Conservation (phyloP, 1,139 yeast species). For the Hansenula lynferdii region DNA sequence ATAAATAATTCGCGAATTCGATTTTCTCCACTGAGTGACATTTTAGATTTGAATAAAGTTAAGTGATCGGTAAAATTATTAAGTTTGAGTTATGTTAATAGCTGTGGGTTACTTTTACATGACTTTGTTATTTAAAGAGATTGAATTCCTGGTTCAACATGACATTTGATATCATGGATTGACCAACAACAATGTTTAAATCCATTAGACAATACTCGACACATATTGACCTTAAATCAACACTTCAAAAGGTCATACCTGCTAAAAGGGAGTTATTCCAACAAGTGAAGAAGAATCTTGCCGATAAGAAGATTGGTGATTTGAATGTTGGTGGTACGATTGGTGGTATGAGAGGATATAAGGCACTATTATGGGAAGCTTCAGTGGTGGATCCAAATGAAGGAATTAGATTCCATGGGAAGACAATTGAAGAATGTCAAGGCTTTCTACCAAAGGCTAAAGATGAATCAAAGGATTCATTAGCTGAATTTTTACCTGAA, state of each 20-base stretch:
- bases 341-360: conserved; percentile 55
- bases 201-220: conserved; percentile 9
- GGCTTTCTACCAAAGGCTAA: conserved; percentile 35
- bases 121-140: too few species aligned
- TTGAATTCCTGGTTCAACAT: too few species aligned
- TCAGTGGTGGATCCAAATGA: conserved; percentile 46
- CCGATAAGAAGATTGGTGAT: conserved; percentile 32
- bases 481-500: conserved; percentile 55
- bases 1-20: too few species aligned
- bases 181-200: conserved; percentile 3
- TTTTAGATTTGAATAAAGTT: too few species aligned
- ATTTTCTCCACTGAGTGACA: too few species aligned
- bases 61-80: too few species aligned
- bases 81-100: too few species aligned
- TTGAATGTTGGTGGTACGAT: conserved; percentile 38
- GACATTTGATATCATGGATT: too few species aligned
- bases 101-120: too few species aligned
- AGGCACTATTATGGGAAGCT: conserved; percentile 49
- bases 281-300: conserved; percentile 32
- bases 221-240: conserved; percentile 27
- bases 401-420: conserved; percentile 53
- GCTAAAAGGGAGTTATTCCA: conserved; percentile 32
- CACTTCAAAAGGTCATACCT: conserved; percentile 37
- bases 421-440: conserved; percentile 48
- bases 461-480: conserved; percentile 27